phyloP scores from a whole-genome alignment of 2,329 filamentous ascomycete species.

The Seiridium cupressi region DNA sequence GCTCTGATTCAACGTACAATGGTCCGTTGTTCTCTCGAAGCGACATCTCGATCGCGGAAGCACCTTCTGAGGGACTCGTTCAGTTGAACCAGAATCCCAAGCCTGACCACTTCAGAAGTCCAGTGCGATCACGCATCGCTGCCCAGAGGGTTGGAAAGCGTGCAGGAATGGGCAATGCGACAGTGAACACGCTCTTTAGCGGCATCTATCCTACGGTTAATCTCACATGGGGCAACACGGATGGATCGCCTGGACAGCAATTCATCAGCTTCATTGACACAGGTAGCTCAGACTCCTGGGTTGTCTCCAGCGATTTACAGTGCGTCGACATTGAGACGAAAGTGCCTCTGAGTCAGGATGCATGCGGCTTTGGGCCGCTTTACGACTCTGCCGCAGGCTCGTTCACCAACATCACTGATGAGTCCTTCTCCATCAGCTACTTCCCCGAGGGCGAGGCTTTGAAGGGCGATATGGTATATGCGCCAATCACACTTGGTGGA shows the following conservation, averaged over 20 bases:
- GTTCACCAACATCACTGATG: constrained; percentile 9
- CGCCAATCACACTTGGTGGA: constrained; percentile 4
- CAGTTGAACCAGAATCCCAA: background rate
- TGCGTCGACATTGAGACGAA: constrained; percentile 8
- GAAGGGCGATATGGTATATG: constrained; percentile 2
- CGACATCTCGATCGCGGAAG: constrained; percentile 7
- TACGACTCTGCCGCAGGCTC: constrained; percentile 11
- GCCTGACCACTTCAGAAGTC: constrained; percentile 1
- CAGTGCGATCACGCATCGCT: constrained; percentile 1
- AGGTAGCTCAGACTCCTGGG: constrained; percentile 7
- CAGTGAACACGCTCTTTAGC: constrained; percentile 14
- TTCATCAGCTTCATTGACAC: constrained; percentile 16
- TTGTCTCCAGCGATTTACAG: constrained; percentile 2
- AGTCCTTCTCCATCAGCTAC: constrained; percentile 11
- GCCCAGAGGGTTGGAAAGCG: background rate
- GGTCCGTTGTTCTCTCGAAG: background rate
- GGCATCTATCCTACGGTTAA: constrained; percentile 16
- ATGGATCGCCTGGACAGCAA: constrained; percentile 11
- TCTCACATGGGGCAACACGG: constrained; percentile 15
- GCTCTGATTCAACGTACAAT: background rate
- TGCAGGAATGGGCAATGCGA: background rate
- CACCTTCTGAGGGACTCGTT: background rate
- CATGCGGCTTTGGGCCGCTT: constrained; percentile 15
- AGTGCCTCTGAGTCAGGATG: constrained; percentile 9
- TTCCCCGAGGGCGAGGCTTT: constrained; percentile 11